A percentile compares a stretch with the other conserved stretches of the same genome.
phyloP scores from a whole-genome alignment of 1,284 basidiomycete genomes.

The Ceratobasidium sp. region DNA sequence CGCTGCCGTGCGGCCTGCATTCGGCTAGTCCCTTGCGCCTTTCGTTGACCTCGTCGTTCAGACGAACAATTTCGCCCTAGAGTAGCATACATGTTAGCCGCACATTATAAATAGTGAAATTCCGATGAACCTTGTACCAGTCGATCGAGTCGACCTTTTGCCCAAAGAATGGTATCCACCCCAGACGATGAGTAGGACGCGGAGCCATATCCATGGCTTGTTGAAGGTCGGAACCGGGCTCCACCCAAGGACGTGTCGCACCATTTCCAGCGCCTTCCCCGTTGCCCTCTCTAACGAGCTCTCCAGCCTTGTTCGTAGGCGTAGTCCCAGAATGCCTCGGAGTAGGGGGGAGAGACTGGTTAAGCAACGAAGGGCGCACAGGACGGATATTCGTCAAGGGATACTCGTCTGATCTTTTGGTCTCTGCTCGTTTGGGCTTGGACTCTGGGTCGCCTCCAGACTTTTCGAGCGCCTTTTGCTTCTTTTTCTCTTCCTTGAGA shows the following conservation, averaged over 20 bases:
- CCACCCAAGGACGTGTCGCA: neutral
- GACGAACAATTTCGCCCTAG: conserved; percentile 62
- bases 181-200: conserved; percentile 81
- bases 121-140: conserved; percentile 66
- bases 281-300: conserved; percentile 27
- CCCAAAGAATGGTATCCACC: conserved; percentile 66
- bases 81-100: conserved; percentile 64
- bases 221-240: conserved; percentile 5
- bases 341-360: conserved; percentile 37
- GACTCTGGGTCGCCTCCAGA: conserved; percentile 55
- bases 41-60: conserved; percentile 60
- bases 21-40: conserved; percentile 55
- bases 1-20: conserved; percentile 64
- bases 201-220: conserved; percentile 43
- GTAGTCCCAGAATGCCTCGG: conserved; percentile 37
- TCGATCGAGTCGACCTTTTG: conserved; percentile 93
- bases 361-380: conserved; percentile 33
- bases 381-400: conserved; percentile 12
- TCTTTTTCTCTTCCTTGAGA: conserved; percentile 58
- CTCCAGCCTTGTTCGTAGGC: conserved; percentile 35
- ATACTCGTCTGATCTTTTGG: conserved; percentile 50
- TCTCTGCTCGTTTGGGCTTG: conserved; percentile 50
- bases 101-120: conserved; percentile 60
- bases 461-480: conserved; percentile 56
- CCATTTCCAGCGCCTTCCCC: neutral